Base-by-base conservation (phyloP, 345 rosid genomes). In the Adansonia digitata region DNA sequence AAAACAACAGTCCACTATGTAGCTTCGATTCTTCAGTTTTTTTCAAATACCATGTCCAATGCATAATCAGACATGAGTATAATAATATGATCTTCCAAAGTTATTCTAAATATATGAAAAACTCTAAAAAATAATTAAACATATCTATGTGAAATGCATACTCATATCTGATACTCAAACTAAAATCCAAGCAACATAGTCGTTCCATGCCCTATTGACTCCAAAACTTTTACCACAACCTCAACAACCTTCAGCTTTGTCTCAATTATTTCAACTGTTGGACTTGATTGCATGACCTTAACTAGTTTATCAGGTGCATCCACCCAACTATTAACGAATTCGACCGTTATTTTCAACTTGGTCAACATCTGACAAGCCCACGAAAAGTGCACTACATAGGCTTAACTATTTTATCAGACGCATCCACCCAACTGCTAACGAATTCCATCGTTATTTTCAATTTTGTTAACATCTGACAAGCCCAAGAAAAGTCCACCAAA, bases 291-390 rank as follows among this genome's bases (percentile, higher is more conserved):
- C 68, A 81, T 82, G 75, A 85, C 70, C 75, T 81, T 75, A 22
- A 88, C 81, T 67, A 88, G 80, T 79, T 88, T 91, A 75, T 88
- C 92, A 34, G 97, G 92, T 61, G 79, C 82, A 59, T 91, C 97
- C 64, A 81, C 85, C 97, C 98, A 94, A 74, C 84, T 83, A 61
- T 82, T 45, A 51, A 88, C 91, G 31, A 94, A 88, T 57, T 88
- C 92, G 80, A 82, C 84, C 91, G 91, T 87, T 69, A 86, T 82
- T 53, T 92, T 97, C 82, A 92, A 56, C 86, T 87, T n/a, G n/a
- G n/a, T 89, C 60, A 89, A 63, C 40, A 92, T 83, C 87, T 87
- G 92, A 82, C 85, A 89, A 2, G 85, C 85, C 98, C 96, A 92
- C 2, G 82, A 81, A 76, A 94, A 66, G 78, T 92, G 94, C 14